These are phyloP conservation scores for Chimonanthus praecox DNA, from an alignment of 164 flowering plant genomes.

Conservation along the genomic window DNA sequence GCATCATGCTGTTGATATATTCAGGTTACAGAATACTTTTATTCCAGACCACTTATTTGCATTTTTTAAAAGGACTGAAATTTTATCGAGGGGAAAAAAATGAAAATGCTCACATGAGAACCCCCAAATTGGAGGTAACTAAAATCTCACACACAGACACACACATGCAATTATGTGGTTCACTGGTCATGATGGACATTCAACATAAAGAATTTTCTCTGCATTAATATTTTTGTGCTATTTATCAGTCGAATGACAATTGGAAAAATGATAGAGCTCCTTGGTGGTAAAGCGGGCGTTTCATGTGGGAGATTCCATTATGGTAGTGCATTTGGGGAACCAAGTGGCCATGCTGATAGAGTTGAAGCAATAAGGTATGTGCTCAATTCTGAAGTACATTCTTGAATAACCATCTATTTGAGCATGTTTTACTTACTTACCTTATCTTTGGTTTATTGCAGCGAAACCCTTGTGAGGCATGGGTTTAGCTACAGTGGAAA, in stretches of 20 bases:
- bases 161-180: neutral
- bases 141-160: too few species aligned
- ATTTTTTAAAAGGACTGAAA: too few species aligned
- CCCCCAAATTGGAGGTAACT: too few species aligned
- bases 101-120: too few species aligned
- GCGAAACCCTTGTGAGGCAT: conserved; percentile 80
- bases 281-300: conserved; percentile 97
- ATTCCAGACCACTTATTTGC: too few species aligned
- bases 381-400: neutral
- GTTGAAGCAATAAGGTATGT: conserved; percentile 86
- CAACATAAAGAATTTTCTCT: neutral
- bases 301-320: conserved; percentile 90
- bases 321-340: conserved; percentile 99
- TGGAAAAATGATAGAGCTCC: conserved; percentile 99
- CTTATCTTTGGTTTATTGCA: conserved; percentile 21
- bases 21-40: too few species aligned
- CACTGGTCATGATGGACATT: neutral
- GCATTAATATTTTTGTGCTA: conserved; percentile 1
- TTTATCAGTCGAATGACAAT: conserved; percentile 91
- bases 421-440: neutral
- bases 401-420: neutral
- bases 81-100: too few species aligned
- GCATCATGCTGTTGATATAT: too few species aligned
- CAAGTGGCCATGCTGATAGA: conserved; percentile 95
- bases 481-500: conserved; percentile 96